These are phyloP conservation scores for Alopecurus myosuroides DNA, from an alignment of 176 grass and related monocot species.

Conservation along the genomic window DNA sequence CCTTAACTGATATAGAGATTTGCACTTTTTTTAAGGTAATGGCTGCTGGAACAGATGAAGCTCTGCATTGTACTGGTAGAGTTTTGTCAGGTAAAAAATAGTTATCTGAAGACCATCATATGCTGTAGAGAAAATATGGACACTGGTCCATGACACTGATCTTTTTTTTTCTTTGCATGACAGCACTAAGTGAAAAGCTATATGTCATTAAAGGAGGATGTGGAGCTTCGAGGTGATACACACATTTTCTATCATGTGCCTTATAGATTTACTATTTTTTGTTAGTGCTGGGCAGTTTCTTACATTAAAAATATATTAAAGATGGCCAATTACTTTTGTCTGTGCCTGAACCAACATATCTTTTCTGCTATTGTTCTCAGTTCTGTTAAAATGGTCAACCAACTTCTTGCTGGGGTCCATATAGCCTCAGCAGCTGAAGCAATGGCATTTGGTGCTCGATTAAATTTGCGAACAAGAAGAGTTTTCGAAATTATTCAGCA, in stretches of 20 bases:
- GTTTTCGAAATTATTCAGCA: constrained; percentile 91
- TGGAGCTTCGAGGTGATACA: constrained; percentile 90
- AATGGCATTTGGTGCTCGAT: constrained; percentile 81
- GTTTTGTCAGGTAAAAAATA: constrained; percentile 69
- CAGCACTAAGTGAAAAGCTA: constrained; percentile 93
- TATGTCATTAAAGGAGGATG: constrained; percentile 97
- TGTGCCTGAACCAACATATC: constrained; percentile 1
- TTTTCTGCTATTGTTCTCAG: constrained; percentile 47
- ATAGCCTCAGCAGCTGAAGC: constrained; percentile 91
- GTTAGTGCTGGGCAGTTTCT: neutral
- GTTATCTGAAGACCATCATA: constrained; percentile 4
- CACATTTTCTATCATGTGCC: constrained; percentile 18
- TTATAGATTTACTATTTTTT: neutral
- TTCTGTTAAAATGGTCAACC: constrained; percentile 99
- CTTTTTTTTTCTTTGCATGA: constrained; percentile 17
- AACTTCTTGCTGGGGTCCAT: constrained; percentile 97
- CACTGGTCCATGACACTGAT: neutral
- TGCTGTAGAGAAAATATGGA: constrained; percentile 14
- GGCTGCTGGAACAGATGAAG: constrained; percentile 75
- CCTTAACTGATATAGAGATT: neutral
- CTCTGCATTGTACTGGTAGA: constrained; percentile 53
- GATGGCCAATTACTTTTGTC: neutral
- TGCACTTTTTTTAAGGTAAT: constrained; percentile 68
- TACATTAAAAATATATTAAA: neutral
- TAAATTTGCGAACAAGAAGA: constrained; percentile 72